A percentile compares a stretch with the other conserved stretches of the same genome.
phyloP scores from a whole-genome alignment of 1,284 basidiomycete genomes.

The Cutaneotrichosporon dermatis region DNA sequence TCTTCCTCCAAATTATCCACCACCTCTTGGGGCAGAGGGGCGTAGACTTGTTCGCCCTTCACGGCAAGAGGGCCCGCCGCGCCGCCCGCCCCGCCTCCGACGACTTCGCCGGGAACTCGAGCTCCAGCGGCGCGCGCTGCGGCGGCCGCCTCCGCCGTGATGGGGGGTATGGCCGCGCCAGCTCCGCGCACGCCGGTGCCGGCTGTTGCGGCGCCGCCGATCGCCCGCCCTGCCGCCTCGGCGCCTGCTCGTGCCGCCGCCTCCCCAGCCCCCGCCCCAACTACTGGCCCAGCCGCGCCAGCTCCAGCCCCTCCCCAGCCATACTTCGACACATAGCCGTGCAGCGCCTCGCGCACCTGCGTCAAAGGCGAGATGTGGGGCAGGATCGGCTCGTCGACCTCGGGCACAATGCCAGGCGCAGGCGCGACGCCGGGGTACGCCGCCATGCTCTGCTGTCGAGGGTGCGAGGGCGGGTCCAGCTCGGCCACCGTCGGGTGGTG shows the following conservation, averaged over 20 bases:
- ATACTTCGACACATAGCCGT: background rate
- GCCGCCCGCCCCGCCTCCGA: no score
- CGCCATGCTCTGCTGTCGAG: background rate
- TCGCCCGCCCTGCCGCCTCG: no score
- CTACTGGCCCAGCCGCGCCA: no score
- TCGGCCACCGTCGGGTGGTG: background rate
- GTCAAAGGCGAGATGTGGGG: background rate
- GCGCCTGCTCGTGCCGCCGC: no score
- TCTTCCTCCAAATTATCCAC: background rate
- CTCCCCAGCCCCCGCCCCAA: background rate
- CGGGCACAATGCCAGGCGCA: background rate
- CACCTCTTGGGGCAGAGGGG: background rate
- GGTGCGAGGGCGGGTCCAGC: background rate
- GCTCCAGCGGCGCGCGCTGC: background rate
- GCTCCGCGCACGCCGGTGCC: no score
- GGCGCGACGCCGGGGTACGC: slow-evolving; percentile 1
- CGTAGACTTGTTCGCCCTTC: background rate
- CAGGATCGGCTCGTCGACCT: background rate
- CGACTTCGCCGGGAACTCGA: background rate
- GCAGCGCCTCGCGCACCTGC: background rate
- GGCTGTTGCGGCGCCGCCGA: no score
- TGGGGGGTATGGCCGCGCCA: no score
- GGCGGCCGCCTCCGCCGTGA: background rate
- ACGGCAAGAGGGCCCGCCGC: no score
- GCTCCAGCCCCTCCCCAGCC: no score